Percentiles rank a stretch among this genome's conserved stretches.
Conservation (phyloP, 306 rosid genomes). For the Senna tora region DNA sequence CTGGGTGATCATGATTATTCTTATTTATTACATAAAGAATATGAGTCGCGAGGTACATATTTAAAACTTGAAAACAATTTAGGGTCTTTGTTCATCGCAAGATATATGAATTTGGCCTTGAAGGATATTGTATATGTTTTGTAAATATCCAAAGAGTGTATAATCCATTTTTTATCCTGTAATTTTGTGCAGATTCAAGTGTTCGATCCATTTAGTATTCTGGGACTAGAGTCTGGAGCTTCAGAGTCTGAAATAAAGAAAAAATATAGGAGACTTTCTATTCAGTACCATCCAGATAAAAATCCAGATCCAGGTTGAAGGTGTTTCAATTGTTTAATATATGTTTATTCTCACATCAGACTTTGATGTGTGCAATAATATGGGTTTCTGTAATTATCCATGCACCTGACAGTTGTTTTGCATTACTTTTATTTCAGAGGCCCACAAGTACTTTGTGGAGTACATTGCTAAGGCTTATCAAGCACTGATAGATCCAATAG, state of each 20-base stretch:
- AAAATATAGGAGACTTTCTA: constrained; percentile 86
- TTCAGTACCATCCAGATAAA: constrained; percentile 94
- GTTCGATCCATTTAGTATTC: constrained; percentile 87
- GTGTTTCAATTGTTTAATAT: constrained; percentile 42
- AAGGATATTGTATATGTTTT: constrained; percentile 23
- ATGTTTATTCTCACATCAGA: constrained; percentile 25
- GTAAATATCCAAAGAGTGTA: constrained; percentile 15
- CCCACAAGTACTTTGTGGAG: constrained; percentile 85
- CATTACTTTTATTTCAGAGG: constrained; percentile 53
- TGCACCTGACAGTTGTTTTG: constrained; percentile 18
- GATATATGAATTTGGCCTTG: constrained; percentile 12
- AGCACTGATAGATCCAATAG: constrained; percentile 81
- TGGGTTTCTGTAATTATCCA: constrained; percentile 10
- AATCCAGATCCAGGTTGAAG: constrained; percentile 93
- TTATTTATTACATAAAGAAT: constrained; percentile 84
- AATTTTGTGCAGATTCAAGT: constrained; percentile 61
- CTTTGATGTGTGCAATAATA: constrained; percentile 15
- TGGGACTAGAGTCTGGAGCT: constrained; percentile 81
- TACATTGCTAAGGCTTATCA: constrained; percentile 91
- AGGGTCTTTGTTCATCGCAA: neutral
- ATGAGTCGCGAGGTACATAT: constrained; percentile 78
- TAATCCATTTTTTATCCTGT: constrained; percentile 19
- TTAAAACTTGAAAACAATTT: constrained; percentile 22
- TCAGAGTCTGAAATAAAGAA: constrained; percentile 76
- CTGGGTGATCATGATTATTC: constrained; percentile 80